Conservation (phyloP, 2,329 filamentous ascomycete genomes). For the Verticillium tricorpus region DNA sequence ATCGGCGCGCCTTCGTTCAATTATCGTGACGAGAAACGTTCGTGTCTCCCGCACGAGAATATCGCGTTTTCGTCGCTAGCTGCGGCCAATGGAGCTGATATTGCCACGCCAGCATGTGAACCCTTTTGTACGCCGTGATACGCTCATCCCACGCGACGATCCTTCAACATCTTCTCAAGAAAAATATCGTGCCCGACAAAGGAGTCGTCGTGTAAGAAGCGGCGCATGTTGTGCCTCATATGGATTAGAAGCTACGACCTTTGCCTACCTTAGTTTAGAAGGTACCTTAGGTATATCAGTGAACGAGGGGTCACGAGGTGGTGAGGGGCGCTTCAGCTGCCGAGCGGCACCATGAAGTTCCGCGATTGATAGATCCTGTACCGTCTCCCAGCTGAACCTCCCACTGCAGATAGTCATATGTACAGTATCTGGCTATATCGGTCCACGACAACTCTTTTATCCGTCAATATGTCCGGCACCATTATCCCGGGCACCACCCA, state of each 20-base stretch:
- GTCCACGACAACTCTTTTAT: not conserved
- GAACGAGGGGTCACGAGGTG: not conserved
- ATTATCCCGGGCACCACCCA: not conserved
- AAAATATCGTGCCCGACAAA: not conserved
- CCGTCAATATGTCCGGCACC: not conserved
- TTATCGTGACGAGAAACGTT: not conserved
- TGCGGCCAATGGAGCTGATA: not conserved
- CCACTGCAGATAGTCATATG: not conserved
- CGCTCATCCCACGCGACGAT: not conserved
- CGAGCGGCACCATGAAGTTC: not conserved
- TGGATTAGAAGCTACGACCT: not conserved
- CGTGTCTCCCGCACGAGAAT: not conserved
- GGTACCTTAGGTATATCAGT: no score
- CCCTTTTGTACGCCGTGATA: not conserved
- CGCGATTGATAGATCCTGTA: not conserved
- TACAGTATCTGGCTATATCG: not conserved
- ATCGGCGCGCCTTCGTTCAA: not conserved
- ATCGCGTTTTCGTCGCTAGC: constrained; percentile 2
- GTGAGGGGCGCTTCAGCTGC: not conserved
- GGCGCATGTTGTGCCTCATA: not conserved
- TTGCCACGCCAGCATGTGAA: not conserved
- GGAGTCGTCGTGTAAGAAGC: not conserved
- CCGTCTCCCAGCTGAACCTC: not conserved
- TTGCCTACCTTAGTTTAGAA: no score
- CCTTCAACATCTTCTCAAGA: not conserved